Evolutionary conservation across 768 basidiomycete species (phyloP).

Genomic region (Leccinum subtestaceum): DNA sequence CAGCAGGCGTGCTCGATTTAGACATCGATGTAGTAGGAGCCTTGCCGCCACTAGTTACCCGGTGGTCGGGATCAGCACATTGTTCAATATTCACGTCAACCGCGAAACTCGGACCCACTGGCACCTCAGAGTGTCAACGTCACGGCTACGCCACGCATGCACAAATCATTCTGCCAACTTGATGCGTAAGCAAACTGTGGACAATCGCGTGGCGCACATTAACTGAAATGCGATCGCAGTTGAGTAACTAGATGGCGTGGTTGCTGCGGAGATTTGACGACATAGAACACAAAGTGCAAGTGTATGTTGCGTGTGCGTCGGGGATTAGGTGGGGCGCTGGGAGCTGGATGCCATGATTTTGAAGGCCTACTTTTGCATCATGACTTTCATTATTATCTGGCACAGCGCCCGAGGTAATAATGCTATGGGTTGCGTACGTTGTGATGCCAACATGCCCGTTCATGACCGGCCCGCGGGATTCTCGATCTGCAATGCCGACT

Average conservation of each 20-base stretch:
- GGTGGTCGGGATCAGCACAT: not conserved
- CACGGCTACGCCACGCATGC: not conserved
- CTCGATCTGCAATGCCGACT: not conserved
- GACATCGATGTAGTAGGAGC: not conserved
- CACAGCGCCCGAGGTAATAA: not conserved
- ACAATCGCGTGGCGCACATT: not conserved
- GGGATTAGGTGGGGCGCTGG: not conserved
- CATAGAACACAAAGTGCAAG: not conserved
- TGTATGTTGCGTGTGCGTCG: not conserved
- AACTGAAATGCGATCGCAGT: not conserved
- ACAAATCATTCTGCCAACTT: not conserved
- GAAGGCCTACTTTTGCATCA: not conserved
- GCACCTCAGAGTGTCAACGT: not conserved
- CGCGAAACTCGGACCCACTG: not conserved
- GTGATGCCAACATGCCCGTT: not conserved
- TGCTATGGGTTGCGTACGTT: not conserved
- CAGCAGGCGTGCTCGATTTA: conserved; percentile 5
- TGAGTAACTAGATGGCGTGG: not conserved
- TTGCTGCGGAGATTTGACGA: not conserved
- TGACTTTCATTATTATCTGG: not conserved
- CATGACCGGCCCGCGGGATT: not conserved
- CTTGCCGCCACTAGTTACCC: not conserved
- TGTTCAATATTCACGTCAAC: not conserved
- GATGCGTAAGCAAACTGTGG: not conserved
- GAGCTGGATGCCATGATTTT: not conserved